Percentiles rank a stretch among this genome's conserved stretches.
Evolutionary conservation across 2,329 filamentous ascomycete species (phyloP).

Genomic region (Clarireedia monteithiana): DNA sequence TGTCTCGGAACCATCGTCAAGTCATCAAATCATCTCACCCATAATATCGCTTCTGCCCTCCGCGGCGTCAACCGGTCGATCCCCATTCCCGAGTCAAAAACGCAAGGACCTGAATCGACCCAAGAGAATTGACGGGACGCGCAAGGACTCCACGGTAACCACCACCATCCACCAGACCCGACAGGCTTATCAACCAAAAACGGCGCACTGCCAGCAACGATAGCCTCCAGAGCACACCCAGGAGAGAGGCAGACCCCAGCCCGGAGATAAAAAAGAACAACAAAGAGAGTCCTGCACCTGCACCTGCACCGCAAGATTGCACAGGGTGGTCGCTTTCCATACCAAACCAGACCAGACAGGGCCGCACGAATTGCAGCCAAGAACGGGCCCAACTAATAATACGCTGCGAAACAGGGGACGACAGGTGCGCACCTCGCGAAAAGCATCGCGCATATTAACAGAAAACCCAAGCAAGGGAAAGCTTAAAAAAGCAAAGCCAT

Average conservation of each 20-base stretch:
- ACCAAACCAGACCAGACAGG: not conserved
- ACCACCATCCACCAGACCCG: not conserved
- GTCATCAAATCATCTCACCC: no score
- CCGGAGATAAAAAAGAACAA: not conserved
- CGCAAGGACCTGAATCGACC: constrained; percentile 4
- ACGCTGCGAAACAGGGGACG: not conserved
- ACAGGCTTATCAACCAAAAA: constrained; percentile 5
- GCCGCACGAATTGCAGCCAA: constrained; percentile 1
- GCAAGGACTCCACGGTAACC: constrained; percentile 6
- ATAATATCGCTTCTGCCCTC: not conserved
- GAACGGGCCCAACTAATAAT: not conserved
- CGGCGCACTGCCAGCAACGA: not conserved
- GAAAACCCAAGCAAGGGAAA: not conserved
- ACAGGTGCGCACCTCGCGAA: not conserved
- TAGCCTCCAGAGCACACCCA: not conserved
- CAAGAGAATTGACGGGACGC: not conserved
- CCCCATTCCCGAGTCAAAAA: not conserved
- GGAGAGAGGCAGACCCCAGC: not conserved
- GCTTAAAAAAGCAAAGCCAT: not conserved
- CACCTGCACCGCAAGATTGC: not conserved
- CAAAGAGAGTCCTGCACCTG: not conserved
- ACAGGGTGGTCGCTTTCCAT: no score
- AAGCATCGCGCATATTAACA: constrained; percentile 1
- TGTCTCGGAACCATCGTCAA: not conserved
- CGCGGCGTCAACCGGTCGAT: constrained; percentile 6